Evolutionary conservation across 2,329 filamentous ascomycete species (phyloP).

Genomic region (Diaporthe ampelina): DNA sequence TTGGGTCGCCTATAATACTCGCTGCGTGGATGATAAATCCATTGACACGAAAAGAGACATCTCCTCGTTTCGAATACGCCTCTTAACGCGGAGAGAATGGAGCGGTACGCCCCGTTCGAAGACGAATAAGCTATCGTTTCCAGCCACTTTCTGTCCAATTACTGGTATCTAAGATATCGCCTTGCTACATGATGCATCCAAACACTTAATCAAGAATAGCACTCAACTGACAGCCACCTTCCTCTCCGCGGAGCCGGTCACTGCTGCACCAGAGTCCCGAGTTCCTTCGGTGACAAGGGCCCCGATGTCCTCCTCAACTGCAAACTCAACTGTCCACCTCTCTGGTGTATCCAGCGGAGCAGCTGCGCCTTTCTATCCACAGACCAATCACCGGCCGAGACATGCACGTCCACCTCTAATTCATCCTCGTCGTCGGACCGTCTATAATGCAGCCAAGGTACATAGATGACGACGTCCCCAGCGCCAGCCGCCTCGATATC

Average conservation of each 20-base stretch:
- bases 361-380: background rate
- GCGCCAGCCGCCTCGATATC: background rate
- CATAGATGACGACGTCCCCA: conserved; percentile 10
- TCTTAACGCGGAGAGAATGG: background rate
- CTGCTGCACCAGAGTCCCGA: conserved; percentile 21
- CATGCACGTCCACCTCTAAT: background rate
- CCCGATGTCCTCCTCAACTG: background rate
- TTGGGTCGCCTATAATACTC: no score
- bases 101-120: no score
- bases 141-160: no score
- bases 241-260: background rate
- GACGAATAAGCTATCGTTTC: background rate
- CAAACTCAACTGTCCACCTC: background rate
- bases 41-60: no score
- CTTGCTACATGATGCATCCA: background rate
- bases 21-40: background rate
- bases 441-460: conserved; percentile 33
- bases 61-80: background rate
- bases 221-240: no score
- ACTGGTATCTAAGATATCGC: background rate
- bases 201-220: no score
- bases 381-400: conserved; percentile 2
- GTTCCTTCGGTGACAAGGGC: background rate
- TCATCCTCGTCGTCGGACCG: conserved; percentile 5
- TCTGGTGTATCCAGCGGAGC: conserved; percentile 8